Evolutionary conservation across 2,329 filamentous ascomycete genomes (phyloP).

Genomic region (Bretziella fagacearum): DNA sequence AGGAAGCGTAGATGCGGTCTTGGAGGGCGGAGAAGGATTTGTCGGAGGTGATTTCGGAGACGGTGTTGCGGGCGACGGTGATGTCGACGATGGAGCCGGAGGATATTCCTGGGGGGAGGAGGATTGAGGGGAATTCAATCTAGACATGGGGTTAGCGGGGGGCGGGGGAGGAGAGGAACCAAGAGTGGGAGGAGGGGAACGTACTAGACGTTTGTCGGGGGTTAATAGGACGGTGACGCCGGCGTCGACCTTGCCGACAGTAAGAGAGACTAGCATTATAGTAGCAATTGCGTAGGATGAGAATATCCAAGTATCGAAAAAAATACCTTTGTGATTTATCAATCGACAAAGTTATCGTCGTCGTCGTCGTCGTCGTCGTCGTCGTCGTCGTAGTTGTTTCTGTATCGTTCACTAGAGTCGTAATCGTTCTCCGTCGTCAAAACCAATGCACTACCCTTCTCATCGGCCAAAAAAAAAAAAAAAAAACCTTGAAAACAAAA

Average conservation of each 20-base stretch:
- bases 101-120: slow-evolving; percentile 85
- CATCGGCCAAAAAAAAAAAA: no score
- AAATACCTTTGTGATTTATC: no score
- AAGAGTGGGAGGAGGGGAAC: slow-evolving; percentile 20
- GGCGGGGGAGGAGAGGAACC: background rate
- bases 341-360: no score
- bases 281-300: background rate
- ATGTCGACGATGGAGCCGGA: slow-evolving; percentile 98
- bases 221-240: slow-evolving; percentile 94
- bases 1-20: slow-evolving; percentile 69
- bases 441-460: no score
- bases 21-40: slow-evolving; percentile 72
- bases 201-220: slow-evolving; percentile 86
- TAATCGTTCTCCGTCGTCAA: no score
- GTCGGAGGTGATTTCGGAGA: slow-evolving; percentile 58
- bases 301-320: background rate
- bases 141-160: slow-evolving; percentile 24
- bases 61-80: slow-evolving; percentile 72
- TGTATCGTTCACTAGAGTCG: no score
- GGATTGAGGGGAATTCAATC: slow-evolving; percentile 98
- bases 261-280: slow-evolving; percentile 84
- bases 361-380: no score
- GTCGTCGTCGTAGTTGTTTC: no score
- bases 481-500: no score
- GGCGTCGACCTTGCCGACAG: slow-evolving; percentile 97